Base-by-base conservation (phyloP, 139 green algal species). In the Mesotaenium endlicherianum region DNA sequence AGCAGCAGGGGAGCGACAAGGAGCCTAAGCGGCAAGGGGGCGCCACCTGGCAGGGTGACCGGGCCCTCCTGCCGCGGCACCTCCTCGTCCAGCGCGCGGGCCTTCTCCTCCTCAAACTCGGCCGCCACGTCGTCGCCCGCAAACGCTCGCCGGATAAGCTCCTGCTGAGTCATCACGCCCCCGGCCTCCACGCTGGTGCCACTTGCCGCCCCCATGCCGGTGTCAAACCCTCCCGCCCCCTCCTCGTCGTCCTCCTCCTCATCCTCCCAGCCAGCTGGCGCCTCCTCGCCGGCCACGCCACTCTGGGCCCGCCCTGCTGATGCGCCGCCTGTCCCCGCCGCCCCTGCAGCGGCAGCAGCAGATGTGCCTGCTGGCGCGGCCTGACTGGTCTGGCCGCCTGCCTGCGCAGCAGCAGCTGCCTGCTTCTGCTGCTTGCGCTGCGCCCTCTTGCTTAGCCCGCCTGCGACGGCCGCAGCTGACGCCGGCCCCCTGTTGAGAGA, bases 41-140 rank as follows among this genome's bases (percentile, higher is more conserved):
- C n/a, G n/a, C n/a, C n/a, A n/a, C n/a, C n/a, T 0, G 80, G 80
- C 30, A 86, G 30, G n/a, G 20, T 71, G 42, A 84, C 71, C 30
- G 80, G 80, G 14, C 80, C 80, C 70, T 86, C 80, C 16, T 91
- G 80, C 53, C 91, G 75, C 0, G 94, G 94, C 60, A 97, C 90
- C 88, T 98, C 94, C n/a, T 82, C 92, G 38, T 92, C 92, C 41
- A 87, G 16, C 30, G 42, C 74, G 16, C 16, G 14, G 26, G 47
- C 31, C 75, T 99, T 99, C 3, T 92, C 91, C 34, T 86, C 90
- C 16, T 86, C 92, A 92, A 99, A 99, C 49, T 97, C 94, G 3
- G 91, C 91, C 50, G 91, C 90, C 16, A 98, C 95, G 87, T 98
- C 96, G 78, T 99, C 96, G 0, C 91, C 93, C 0, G 95, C 94